Evolutionary conservation across 306 rosid genomes (phyloP), one percentile per base, ranked within the genome.

Genomic region (Quercus bicolor): DNA sequence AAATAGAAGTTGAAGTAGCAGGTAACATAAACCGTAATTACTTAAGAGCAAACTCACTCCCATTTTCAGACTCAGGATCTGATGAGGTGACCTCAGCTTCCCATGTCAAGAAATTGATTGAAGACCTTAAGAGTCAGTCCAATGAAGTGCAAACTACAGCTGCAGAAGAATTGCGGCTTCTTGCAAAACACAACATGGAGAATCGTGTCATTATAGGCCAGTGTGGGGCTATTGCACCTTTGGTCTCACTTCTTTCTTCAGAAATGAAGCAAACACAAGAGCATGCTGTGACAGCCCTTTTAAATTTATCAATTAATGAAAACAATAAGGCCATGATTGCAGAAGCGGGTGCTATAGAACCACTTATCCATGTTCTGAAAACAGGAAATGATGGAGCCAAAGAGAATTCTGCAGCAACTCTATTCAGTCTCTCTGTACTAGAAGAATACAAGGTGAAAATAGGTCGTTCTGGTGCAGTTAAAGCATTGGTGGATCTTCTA

Each of bases 321-420:
- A 82, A 83, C 54, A 95, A 91, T 82, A 95, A 92, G 86, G 83
- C 88, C 54, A 84, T 87, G 92, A 91, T 95, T 82, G 93, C 89
- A 55, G 89, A 91, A 83, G 89, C 91, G 33, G 97, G 95, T 76
- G 94, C 95, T 3, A 85, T 92, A 81, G 97, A 92, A 68, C 94
- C 97, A 55, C 87, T 95, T 34, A 86, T 95, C 81, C 88, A 92
- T 84, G 98, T 88, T 79, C 80, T 95, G 81, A 84, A 83, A 85
- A 91, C 91, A 5, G 98, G 98, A 77, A 92, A 79, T 78, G 84
- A 90, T 28, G 84, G 90, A 31, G 97, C 98, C 65, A 92, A 86
- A 84, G 98, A 95, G 84, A 95, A 95, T 80, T 95, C 98, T 57
- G 98, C 98, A 3, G 98, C 97, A 14, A 73, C 97, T 75, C 72